Conservation (phyloP, 495 filamentous ascomycete species). For the Thermochaetoides thermophila region DNA sequence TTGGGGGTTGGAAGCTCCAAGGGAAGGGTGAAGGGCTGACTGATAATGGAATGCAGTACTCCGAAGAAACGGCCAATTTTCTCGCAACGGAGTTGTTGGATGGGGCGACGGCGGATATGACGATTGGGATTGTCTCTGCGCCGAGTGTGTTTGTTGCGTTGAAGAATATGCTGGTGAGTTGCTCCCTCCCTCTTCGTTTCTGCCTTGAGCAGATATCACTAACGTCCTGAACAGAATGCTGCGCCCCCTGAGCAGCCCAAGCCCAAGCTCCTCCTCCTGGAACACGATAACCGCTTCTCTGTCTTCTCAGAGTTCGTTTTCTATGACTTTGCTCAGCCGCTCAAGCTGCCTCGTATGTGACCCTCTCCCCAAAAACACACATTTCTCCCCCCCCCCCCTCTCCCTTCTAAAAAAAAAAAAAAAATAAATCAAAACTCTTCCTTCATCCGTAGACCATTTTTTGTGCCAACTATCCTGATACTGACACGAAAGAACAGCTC, state of each 20-base stretch:
- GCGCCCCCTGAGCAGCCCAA: slow-evolving; percentile 18
- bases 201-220: neutral
- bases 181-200: neutral
- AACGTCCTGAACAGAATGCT: slow-evolving; percentile 13
- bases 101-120: slow-evolving; percentile 34
- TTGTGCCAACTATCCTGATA: neutral
- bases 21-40: neutral
- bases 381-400: slow-evolving; percentile 1
- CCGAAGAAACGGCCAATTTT: slow-evolving; percentile 46
- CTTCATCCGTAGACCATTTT: neutral
- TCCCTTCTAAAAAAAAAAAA: neutral
- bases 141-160: slow-evolving; percentile 64
- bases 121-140: slow-evolving; percentile 55
- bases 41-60: slow-evolving; percentile 36
- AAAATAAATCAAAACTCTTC: neutral
- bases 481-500: slow-evolving; percentile 10
- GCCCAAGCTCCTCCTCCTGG: slow-evolving; percentile 47
- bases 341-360: slow-evolving; percentile 41
- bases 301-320: slow-evolving; percentile 55
- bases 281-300: slow-evolving; percentile 56
- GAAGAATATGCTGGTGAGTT: slow-evolving; percentile 47
- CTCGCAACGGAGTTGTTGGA: slow-evolving; percentile 48
- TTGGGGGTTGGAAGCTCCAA: neutral
- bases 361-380: neutral
- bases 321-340: slow-evolving; percentile 57